phyloP scores from a whole-genome alignment of 441 rosid genomes.

The Adansonia gregorii region DNA sequence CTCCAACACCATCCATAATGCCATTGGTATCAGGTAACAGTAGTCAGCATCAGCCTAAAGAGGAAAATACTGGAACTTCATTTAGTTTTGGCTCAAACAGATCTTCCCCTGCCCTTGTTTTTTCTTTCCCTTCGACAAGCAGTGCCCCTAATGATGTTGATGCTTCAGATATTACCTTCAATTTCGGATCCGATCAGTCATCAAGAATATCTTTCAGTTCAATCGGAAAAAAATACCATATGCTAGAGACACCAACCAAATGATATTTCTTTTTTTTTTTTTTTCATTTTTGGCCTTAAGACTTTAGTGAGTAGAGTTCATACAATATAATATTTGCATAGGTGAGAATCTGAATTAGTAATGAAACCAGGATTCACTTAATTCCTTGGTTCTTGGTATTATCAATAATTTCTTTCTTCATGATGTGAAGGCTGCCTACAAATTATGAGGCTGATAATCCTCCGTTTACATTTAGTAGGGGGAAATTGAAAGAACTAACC shows the following conservation, averaged over 20 bases:
- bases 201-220: slow-evolving; percentile 64
- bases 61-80: slow-evolving; percentile 50
- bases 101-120: slow-evolving; percentile 49
- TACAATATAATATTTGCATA: neutral
- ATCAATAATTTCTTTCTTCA: neutral
- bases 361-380: neutral
- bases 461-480: no score
- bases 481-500: neutral
- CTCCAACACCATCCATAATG: slow-evolving; percentile 75
- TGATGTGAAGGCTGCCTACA: no score
- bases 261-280: neutral
- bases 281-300: neutral
- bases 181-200: slow-evolving; percentile 61
- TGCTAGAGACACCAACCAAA: slow-evolving; percentile 43
- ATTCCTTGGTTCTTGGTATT: neutral
- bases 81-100: slow-evolving; percentile 56
- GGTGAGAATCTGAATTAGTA: neutral
- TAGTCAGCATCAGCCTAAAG: slow-evolving; percentile 38
- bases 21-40: slow-evolving; percentile 48
- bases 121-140: slow-evolving; percentile 70
- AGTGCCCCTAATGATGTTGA: slow-evolving; percentile 39
- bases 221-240: slow-evolving; percentile 52
- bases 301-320: neutral
- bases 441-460: no score
- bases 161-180: slow-evolving; percentile 55